Base-by-base conservation (phyloP, 257 asterid species). In the Ilex asprella region DNA sequence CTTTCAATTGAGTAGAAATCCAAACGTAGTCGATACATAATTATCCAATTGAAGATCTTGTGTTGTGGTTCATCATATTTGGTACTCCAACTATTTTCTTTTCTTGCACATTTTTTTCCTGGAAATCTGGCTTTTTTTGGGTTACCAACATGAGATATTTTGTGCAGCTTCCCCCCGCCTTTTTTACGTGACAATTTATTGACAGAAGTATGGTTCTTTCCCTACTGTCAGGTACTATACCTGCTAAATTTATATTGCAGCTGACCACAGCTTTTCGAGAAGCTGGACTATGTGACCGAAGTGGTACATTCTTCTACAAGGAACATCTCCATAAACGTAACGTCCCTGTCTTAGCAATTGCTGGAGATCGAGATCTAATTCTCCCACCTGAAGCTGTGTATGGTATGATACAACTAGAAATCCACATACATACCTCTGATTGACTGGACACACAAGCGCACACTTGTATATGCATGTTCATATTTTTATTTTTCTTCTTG, bases 301-400 rank as follows among this genome's bases (percentile, higher is more conserved):
- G 85, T 39, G 92, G 96, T 56, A 74, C 72, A 56, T 75, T 87
- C 75, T 76, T 82, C 49, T 93, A 89, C 81, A 85, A 87, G 84
- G 95, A 89, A 58, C 86, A 93, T 74, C 80, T 93, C 56, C 84
- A 75, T 66, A 77, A 84, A 70, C 70, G 54, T 68, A 75, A 80
- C 44, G 84, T 81, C 43, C 99, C 96, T 44, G 81, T 89, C 65
- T 76, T 93, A 65, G 99, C 99, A 51, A 69, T 93, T 70, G 95
- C 97, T 0, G 97, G 97, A 67, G 97, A 93, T 53, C 80, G 82
- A 54, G 99, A 93, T 81, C 78, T 89, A 78, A 93, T 93, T 59
- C 89, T 96, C 69, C 99, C 99, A 14, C 93, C 95, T 58, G 97
- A 82, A 75, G 99, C 97, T 59, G 97, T 93, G 63, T 59, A 73